Conservation (phyloP, 345 rosid genomes). For the Eucalyptus pauciflora region DNA sequence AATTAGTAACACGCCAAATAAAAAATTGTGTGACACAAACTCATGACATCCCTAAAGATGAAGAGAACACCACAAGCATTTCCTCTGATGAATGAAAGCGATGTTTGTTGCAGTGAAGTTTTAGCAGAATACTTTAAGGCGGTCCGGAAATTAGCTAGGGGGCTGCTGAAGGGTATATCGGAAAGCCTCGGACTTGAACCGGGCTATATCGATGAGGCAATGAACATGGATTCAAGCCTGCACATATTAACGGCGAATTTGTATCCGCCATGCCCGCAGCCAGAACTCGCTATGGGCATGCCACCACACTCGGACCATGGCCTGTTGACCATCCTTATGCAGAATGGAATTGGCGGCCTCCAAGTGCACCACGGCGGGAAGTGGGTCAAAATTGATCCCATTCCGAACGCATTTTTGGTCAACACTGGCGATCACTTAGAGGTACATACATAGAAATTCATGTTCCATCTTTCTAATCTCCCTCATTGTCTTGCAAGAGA, state of each 20-base stretch:
- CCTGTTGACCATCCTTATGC: slow-evolving; percentile 27
- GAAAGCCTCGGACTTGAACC: slow-evolving; percentile 38
- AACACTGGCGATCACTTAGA: slow-evolving; percentile 42
- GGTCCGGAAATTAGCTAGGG: slow-evolving; percentile 13
- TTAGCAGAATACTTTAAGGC: slow-evolving; percentile 11
- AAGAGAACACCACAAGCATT: background rate
- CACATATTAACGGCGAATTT: slow-evolving; percentile 19
- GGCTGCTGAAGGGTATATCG: slow-evolving; percentile 27
- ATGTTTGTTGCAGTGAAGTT: slow-evolving; percentile 8
- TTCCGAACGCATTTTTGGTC: slow-evolving; percentile 30
- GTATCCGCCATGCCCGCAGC: slow-evolving; percentile 51
- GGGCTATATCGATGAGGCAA: slow-evolving; percentile 5
- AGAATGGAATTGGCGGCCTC: slow-evolving; percentile 34
- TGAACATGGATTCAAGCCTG: slow-evolving; percentile 12
- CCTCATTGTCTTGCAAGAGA: background rate
- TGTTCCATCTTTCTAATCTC: background rate
- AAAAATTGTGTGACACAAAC: background rate
- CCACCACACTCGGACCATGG: slow-evolving; percentile 56
- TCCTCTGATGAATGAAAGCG: background rate
- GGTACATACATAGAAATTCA: slow-evolving; percentile 6
- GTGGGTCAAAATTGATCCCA: slow-evolving; percentile 26
- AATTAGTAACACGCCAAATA: background rate
- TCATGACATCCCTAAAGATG: background rate
- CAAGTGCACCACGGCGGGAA: slow-evolving; percentile 32
- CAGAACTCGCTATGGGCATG: slow-evolving; percentile 45